Evolutionary conservation across 225 moss, liverwort and hornwort species (phyloP).

Genomic region (Takakia lepidozioides): DNA sequence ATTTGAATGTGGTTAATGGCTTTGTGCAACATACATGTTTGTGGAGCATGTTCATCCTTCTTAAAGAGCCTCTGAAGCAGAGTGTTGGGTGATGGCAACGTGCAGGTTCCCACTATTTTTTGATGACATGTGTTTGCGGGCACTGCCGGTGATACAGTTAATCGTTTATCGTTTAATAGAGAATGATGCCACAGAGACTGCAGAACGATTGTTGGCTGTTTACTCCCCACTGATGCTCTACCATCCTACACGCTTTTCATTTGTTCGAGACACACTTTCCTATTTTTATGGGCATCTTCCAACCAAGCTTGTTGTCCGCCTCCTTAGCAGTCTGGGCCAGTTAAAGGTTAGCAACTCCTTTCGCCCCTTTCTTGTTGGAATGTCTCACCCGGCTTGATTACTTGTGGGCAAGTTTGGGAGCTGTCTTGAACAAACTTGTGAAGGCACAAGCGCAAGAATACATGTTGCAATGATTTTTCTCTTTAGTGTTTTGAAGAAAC

Average conservation of each 20-base stretch:
- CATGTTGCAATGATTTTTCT: too few species aligned
- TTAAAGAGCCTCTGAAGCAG: too few species aligned
- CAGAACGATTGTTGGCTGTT: slow-evolving; percentile 66
- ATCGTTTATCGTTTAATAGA: slow-evolving; percentile 91
- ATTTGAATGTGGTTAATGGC: too few species aligned
- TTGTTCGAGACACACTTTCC: slow-evolving; percentile 89
- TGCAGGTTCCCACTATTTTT: slow-evolving; percentile 88
- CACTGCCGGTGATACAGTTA: slow-evolving; percentile 84
- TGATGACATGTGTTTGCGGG: slow-evolving; percentile 94
- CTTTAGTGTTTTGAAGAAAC: too few species aligned
- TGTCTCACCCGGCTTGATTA: too few species aligned
- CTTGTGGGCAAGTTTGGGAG: too few species aligned
- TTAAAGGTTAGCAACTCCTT: slow-evolving; percentile 38
- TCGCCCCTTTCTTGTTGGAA: not conserved
- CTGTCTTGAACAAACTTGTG: too few species aligned
- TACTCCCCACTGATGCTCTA: slow-evolving; percentile 70
- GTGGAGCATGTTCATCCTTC: too few species aligned
- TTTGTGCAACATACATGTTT: too few species aligned
- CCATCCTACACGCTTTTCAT: slow-evolving; percentile 83
- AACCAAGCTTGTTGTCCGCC: slow-evolving; percentile 77
- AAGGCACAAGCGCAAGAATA: too few species aligned
- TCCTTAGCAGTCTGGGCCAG: slow-evolving; percentile 78
- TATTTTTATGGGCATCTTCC: slow-evolving; percentile 95
- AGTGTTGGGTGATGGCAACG: not conserved
- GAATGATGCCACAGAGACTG: slow-evolving; percentile 96